Evolutionary conservation across 2,329 filamentous ascomycete species (phyloP), one percentile per base, ranked within the genome.

Genomic region (Coniochaeta prunicola): DNA sequence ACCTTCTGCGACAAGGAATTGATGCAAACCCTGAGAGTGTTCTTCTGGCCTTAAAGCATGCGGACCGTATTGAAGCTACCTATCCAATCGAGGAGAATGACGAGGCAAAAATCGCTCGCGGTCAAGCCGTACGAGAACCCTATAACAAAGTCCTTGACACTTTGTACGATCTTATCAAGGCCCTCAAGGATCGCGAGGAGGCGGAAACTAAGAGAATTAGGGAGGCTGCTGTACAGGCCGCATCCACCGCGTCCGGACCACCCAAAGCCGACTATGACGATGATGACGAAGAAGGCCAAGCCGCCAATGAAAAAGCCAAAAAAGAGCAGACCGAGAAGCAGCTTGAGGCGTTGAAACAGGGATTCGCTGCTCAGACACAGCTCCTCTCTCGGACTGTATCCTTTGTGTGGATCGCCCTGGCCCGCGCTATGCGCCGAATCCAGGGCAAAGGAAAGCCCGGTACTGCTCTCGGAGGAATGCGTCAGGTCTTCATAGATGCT

Each of bases 11-110:
- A 24, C 86, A 94, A 62, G 94, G 94, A 34, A 88, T 96, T 59
- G 82, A 85, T 30, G 92, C 92, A 2, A 99, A 97, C 70, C 92
- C 94, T 0, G 94, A 99, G 74, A 97, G 91, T 68, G 92, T 92
- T 59, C 76, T 99, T 58, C 80, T 99, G 36, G 90, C 92, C 0
- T 88, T 99, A 68, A 96, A 91, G 73, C 88, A 91, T 66, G 92
- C 90, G 5, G 93, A 97, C 70, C 86, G 91, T 53, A 82, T 97
- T 59, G 94, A 99, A 72, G 81, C 86, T 15, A 89, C 86, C 4
- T 87, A 90, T 26, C 83, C 89, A 4, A 84, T 85, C 30, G 90
- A 91, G 59, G 92, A 96, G 68, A 86, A 83, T 17, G 89, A 92
- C 62, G 85, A 88, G 15, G 82, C 83, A 54, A 83, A 91, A 68